phyloP scores from a whole-genome alignment of 176 grass and related monocot species.

The Musa itinerans region DNA sequence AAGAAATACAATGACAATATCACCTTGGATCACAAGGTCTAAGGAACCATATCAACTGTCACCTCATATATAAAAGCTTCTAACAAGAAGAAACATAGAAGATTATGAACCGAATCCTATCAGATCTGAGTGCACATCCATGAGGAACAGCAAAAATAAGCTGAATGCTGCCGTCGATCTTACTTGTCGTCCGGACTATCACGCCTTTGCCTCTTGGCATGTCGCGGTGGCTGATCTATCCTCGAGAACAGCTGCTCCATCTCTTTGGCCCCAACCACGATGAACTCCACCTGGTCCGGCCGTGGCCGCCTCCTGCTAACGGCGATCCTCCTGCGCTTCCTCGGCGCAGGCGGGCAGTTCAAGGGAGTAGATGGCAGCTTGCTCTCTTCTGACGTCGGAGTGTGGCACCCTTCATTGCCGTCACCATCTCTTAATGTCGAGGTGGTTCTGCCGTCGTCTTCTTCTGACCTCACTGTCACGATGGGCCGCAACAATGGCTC shows the following conservation, averaged over 20 bases:
- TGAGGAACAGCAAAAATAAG: too few relatives aligned
- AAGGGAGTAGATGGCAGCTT: constrained; percentile 13
- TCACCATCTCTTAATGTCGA: background rate
- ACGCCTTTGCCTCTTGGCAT: background rate
- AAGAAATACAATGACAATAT: too few relatives aligned
- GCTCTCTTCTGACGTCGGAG: constrained; percentile 15
- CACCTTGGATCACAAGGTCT: too few relatives aligned
- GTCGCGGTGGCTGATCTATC: background rate
- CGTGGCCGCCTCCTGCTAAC: background rate
- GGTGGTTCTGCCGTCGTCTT: background rate
- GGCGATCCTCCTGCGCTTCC: constrained; percentile 17
- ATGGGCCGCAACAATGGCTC: background rate
- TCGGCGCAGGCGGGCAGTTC: constrained; percentile 28
- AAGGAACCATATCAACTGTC: too few relatives aligned
- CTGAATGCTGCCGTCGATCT: background rate
- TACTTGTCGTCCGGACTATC: background rate
- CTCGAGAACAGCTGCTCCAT: constrained; percentile 22
- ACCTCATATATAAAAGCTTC: too few relatives aligned
- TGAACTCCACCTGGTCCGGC: constrained; percentile 13
- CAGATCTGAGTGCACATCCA: too few relatives aligned
- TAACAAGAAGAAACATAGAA: too few relatives aligned
- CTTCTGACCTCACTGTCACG: background rate
- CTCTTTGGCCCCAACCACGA: constrained; percentile 6
- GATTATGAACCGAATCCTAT: too few relatives aligned
- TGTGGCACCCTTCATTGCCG: constrained; percentile 7